Evolutionary conservation across 805 yeast species (phyloP), one percentile per base, ranked within the genome.

Genomic region (Yarrowia phangngaensis): DNA sequence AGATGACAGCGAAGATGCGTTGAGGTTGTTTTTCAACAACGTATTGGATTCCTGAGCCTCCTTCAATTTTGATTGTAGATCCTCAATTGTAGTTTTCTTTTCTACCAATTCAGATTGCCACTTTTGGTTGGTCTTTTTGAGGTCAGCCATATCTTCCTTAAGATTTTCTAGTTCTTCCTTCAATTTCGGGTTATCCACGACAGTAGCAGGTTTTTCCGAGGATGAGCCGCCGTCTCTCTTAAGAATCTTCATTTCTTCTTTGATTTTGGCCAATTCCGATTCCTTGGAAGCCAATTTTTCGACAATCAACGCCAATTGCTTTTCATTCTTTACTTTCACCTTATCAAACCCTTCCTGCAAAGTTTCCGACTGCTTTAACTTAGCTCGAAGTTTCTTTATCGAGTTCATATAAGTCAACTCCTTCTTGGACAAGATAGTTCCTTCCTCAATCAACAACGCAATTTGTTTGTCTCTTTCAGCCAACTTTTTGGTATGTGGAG

Each of bases 321-420:
- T 38, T 3, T 35, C 34, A 15, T 51, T 55, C 20, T 55, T 52
- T 16, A 60, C 30, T 33, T 51, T 50, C 4, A 56, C 56, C 54
- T 70, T 70, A 41, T 61, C 63, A 1, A 64, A 50, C 3, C 58
- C 58, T 13, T 61, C 63, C 9, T 68, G 53, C 11, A 50, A 32
- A 13, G 49, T 52, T 15, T 69, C 64, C 2, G 64, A 62, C 13
- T 71, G 76, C 14, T 64, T 62, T 43, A 76, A 75, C 27, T 69
- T 71, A 15, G 71, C 65, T 31, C 78, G 76, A 51, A 88, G 64
- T 54, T 73, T 71, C 53, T 84, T 84, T 41, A 89, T 77, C 0
- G 80, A 70, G 30, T 79, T 84, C 55, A 76, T 79, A 46, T 79
- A 71, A 55, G 75, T 77, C 20, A 86, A 70, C 57, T 90, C 97